Conservation (phyloP, 1,139 yeast species). For the Nakaseomyces sp. region DNA sequence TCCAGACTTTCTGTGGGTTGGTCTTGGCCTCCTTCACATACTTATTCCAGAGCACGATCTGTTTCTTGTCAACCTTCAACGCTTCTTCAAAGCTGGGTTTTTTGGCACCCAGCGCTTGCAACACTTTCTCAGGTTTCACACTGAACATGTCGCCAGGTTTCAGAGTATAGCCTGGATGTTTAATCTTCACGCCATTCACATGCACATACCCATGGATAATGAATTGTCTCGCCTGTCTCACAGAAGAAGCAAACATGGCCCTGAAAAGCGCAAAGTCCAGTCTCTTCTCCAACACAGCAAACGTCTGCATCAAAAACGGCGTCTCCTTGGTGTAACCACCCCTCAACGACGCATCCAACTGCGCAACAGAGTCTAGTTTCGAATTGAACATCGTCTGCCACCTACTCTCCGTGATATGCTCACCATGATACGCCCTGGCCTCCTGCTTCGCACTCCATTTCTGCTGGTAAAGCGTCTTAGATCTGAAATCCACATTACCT, state of each 20-base stretch:
- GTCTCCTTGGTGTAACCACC: conserved; percentile 50
- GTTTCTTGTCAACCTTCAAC: conserved; percentile 58
- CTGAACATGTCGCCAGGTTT: conserved; percentile 80
- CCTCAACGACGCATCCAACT: conserved; percentile 65
- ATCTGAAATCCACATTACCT: conserved; percentile 42
- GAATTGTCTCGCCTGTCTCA: conserved; percentile 89
- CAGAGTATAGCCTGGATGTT: conserved; percentile 72
- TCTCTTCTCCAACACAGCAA: conserved; percentile 78
- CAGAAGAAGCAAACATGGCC: conserved; percentile 86
- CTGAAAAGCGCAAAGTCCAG: conserved; percentile 85
- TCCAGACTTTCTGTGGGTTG: conserved; percentile 53
- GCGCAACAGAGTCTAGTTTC: conserved; percentile 74
- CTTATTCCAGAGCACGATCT: conserved; percentile 66
- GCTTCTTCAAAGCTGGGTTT: conserved; percentile 71
- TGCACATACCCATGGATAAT: conserved; percentile 73
- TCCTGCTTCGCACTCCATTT: conserved; percentile 89
- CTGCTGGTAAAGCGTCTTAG: conserved; percentile 72
- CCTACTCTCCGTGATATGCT: conserved; percentile 75
- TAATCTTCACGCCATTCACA: conserved; percentile 73
- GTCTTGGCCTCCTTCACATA: conserved; percentile 48
- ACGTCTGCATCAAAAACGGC: conserved; percentile 84
- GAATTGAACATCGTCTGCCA: conserved; percentile 69
- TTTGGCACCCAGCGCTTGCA: conserved; percentile 73
- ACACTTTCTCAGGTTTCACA: conserved; percentile 78
- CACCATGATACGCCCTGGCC: conserved; percentile 94